These are phyloP conservation scores for Plantago rigida DNA, from an alignment of 305 asterid genomes.

Conservation along the genomic window DNA sequence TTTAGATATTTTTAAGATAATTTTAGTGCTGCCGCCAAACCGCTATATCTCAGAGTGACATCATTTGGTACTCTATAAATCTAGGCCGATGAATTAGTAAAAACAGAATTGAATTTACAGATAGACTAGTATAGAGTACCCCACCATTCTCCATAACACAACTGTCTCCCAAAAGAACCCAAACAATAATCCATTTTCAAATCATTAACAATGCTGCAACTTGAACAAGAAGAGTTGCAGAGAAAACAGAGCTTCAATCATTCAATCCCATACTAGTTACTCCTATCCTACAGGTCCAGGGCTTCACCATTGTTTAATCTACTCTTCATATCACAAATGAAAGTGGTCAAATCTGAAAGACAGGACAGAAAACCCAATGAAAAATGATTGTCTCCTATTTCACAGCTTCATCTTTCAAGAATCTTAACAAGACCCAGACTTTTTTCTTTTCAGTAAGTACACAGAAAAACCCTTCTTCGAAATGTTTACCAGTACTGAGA, in stretches of 20 bases:
- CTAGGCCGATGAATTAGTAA: background rate
- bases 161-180: background rate
- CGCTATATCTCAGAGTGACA: too few species aligned
- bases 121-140: background rate
- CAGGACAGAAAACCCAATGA: slow-evolving; percentile 8
- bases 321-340: background rate
- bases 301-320: background rate
- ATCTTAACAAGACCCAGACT: background rate
- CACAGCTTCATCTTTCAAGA: background rate
- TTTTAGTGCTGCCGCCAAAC: too few species aligned
- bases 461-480: background rate
- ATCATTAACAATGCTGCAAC: slow-evolving; percentile 3
- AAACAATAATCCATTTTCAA: background rate
- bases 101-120: background rate
- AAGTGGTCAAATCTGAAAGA: background rate
- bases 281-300: background rate
- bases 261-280: background rate
- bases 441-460: slow-evolving; percentile 1
- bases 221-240: background rate
- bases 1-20: too few species aligned
- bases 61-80: too few species aligned
- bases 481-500: too few species aligned
- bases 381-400: background rate
- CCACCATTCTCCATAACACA: background rate
- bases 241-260: background rate